These are phyloP conservation scores for Penicillium alfredii DNA, from an alignment of 495 filamentous ascomycete genomes.

Conservation along the genomic window DNA sequence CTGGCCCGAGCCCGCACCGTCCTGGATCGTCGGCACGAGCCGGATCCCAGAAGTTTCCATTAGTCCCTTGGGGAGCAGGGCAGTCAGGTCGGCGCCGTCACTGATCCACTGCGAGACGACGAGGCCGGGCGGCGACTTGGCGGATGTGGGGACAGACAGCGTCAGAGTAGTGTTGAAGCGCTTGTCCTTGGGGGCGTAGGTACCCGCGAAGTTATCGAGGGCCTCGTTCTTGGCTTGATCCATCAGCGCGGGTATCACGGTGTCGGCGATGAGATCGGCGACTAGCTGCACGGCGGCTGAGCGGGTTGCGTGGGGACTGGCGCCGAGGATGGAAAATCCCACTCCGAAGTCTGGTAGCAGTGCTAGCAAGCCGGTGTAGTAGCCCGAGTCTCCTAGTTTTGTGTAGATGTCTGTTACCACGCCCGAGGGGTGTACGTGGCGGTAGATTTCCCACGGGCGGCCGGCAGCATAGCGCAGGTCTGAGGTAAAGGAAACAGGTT, in stretches of 20 bases:
- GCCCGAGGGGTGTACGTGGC: conserved; percentile 24
- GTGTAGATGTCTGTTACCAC: conserved; percentile 38
- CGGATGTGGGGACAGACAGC: conserved; percentile 26
- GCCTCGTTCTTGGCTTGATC: conserved; percentile 28
- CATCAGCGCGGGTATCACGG: conserved; percentile 28
- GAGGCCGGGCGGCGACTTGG: conserved; percentile 31
- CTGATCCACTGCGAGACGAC: conserved; percentile 41
- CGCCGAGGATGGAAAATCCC: conserved; percentile 35
- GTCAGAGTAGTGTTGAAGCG: conserved; percentile 35
- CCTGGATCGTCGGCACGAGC: conserved; percentile 25
- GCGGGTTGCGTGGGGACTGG: conserved; percentile 14
- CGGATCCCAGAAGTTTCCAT: conserved; percentile 8
- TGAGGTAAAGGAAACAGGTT: conserved; percentile 45
- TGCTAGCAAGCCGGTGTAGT: conserved; percentile 26
- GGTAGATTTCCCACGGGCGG: conserved; percentile 39
- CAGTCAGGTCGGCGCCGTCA: conserved; percentile 33
- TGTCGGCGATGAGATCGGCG: conserved; percentile 22
- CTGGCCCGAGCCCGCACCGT: conserved; percentile 13
- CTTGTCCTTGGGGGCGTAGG: conserved; percentile 24
- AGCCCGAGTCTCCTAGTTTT: conserved; percentile 39
- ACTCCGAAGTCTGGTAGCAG: conserved; percentile 36
- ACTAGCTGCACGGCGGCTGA: conserved; percentile 1
- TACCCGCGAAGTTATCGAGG: conserved; percentile 24
- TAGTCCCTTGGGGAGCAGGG: not conserved
- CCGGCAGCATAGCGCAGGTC: conserved; percentile 43